These are phyloP conservation scores for Beauveria bassiana DNA, from an alignment of 2,329 filamentous ascomycete genomes.

Conservation along the genomic window DNA sequence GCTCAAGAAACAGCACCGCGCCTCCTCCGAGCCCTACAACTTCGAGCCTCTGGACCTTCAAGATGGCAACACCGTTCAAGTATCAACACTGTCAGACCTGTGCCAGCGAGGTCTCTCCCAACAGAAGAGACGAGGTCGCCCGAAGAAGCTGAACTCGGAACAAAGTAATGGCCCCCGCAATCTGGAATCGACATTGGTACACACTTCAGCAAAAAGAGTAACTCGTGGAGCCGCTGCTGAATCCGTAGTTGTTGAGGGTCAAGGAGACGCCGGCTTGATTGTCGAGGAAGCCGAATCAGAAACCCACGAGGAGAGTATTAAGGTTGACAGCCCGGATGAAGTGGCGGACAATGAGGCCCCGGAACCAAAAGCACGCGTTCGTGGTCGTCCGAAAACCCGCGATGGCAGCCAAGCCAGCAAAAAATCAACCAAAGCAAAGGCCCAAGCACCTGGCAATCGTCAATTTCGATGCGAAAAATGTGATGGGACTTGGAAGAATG, in stretches of 20 bases:
- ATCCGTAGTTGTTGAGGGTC: not conserved
- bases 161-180: not conserved
- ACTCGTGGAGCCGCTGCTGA: not conserved
- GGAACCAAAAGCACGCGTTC: not conserved
- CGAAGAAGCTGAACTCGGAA: conserved; percentile 18
- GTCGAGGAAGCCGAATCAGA: not conserved
- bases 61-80: not conserved
- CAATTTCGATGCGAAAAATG: conserved; percentile 45
- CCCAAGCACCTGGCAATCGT: conserved; percentile 7
- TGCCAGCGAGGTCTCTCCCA: conserved; percentile 19
- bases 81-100: conserved; percentile 19
- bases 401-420: conserved; percentile 12
- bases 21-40: not conserved
- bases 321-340: not conserved
- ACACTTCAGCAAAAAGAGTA: not conserved
- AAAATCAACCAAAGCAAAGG: not conserved
- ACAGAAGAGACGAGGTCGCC: conserved; percentile 22
- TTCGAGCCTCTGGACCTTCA: not conserved
- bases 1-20: not conserved
- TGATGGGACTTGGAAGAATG: conserved; percentile 48
- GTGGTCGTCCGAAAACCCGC: not conserved
- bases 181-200: not conserved
- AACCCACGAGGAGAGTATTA: not conserved
- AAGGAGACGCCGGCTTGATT: not conserved
- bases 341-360: not conserved